Evolutionary conservation across 1,284 basidiomycete species (phyloP).

Genomic region (Lignosus rhinocerotis): DNA sequence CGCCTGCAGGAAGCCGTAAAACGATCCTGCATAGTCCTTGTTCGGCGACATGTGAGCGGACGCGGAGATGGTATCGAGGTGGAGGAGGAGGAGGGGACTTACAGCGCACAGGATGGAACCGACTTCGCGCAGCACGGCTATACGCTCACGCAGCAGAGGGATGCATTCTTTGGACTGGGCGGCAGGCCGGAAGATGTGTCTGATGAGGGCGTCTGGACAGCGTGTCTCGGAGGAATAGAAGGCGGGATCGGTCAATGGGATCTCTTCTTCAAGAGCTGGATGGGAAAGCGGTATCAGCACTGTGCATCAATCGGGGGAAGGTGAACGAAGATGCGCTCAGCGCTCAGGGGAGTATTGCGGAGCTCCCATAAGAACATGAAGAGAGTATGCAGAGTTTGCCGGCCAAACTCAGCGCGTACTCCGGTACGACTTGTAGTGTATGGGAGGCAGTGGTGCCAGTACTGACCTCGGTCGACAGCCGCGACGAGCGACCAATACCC

Average conservation of each 20-base stretch:
- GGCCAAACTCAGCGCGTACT: too few species aligned
- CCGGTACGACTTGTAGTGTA: too few species aligned
- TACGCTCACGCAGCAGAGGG: constrained; percentile 67
- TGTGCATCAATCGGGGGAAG: too few species aligned
- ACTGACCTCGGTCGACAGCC: constrained; percentile 70
- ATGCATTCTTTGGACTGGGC: constrained; percentile 57
- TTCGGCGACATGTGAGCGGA: background rate
- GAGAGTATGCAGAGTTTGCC: too few species aligned
- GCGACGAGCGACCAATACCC: constrained; percentile 86
- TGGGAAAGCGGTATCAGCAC: background rate
- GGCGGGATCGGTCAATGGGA: constrained; percentile 72
- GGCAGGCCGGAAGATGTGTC: constrained; percentile 64
- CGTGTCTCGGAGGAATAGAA: constrained; percentile 69
- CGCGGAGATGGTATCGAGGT: background rate
- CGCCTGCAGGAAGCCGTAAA: constrained; percentile 60
- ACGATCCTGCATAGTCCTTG: constrained; percentile 76
- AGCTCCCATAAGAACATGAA: too few species aligned
- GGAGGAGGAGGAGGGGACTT: constrained; percentile 24
- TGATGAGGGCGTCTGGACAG: constrained; percentile 68
- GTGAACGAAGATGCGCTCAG: too few species aligned
- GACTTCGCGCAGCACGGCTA: constrained; percentile 71
- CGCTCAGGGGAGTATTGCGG: too few species aligned
- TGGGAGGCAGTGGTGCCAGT: background rate
- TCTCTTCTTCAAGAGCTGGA: constrained; percentile 56
- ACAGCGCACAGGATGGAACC: constrained; percentile 69